These are phyloP conservation scores for Aspergillus viridinutans DNA, from an alignment of 2,329 filamentous ascomycete species.

Conservation along the genomic window DNA sequence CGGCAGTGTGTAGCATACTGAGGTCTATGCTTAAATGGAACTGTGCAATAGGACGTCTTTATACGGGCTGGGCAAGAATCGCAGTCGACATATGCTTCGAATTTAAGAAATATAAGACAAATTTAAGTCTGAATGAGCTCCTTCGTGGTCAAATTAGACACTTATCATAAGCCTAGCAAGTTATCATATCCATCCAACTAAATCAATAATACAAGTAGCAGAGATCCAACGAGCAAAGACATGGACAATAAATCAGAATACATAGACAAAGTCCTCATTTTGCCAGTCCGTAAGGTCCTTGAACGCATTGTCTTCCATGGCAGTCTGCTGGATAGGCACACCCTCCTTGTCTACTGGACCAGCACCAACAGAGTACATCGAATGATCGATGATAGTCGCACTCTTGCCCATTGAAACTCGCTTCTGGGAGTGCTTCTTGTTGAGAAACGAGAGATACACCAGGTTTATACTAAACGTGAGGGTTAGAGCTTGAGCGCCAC, in stretches of 20 bases:
- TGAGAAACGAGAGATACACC: conserved; percentile 51
- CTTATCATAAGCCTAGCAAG: not conserved
- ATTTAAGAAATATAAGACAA: not conserved
- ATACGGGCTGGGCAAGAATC: not conserved
- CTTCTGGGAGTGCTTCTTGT: conserved; percentile 51
- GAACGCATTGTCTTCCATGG: conserved; percentile 48
- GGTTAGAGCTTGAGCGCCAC: not conserved
- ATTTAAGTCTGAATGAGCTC: not conserved
- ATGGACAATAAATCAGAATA: conserved; percentile 36
- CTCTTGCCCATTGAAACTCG: conserved; percentile 58
- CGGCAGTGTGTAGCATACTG: not conserved
- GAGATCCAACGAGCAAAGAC: not conserved
- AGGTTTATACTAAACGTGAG: conserved; percentile 30
- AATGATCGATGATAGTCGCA: conserved; percentile 55
- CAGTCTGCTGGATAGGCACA: conserved; percentile 18
- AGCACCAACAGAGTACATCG: conserved; percentile 47
- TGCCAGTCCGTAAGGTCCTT: conserved; percentile 58
- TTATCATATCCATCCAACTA: not conserved
- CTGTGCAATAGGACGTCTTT: not conserved
- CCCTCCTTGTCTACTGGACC: conserved; percentile 26
- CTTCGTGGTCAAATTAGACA: not conserved
- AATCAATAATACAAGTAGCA: not conserved
- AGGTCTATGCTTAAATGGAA: no score
- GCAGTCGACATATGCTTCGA: not conserved
- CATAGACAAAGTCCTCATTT: conserved; percentile 63